These are phyloP conservation scores for Penicillium sp. DNA, from an alignment of 2,329 filamentous ascomycete genomes.

Conservation along the genomic window DNA sequence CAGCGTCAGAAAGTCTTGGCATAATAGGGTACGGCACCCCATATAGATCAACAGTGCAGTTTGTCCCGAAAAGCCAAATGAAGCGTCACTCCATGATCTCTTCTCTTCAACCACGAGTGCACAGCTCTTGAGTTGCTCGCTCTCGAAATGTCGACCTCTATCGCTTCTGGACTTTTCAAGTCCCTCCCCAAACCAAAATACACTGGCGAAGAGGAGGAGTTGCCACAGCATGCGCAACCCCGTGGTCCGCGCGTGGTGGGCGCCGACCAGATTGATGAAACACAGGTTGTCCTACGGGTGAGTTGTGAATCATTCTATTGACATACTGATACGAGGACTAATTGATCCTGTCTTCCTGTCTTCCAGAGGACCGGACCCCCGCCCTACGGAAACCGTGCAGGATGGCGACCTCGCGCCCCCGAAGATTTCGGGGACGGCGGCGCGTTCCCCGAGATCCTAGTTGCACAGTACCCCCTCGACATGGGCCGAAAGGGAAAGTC, in stretches of 20 bases:
- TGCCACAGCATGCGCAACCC: slow-evolving; percentile 68
- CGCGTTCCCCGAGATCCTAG: slow-evolving; percentile 88
- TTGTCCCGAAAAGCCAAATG: slow-evolving; percentile 21
- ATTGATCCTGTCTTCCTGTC: not conserved
- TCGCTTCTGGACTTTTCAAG: slow-evolving; percentile 70
- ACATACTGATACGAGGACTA: slow-evolving; percentile 13
- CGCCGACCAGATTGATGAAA: slow-evolving; percentile 76
- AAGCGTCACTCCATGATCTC: slow-evolving; percentile 21
- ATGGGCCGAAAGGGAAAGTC: slow-evolving; percentile 79
- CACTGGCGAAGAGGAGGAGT: slow-evolving; percentile 82
- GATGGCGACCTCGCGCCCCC: slow-evolving; percentile 84
- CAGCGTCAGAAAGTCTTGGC: slow-evolving; percentile 11
- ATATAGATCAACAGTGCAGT: slow-evolving; percentile 17
- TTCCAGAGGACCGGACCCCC: slow-evolving; percentile 74
- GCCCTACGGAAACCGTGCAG: slow-evolving; percentile 78
- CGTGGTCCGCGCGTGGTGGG: slow-evolving; percentile 81
- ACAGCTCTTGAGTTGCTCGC: slow-evolving; percentile 16
- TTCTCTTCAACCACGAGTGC: slow-evolving; percentile 19
- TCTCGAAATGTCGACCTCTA: slow-evolving; percentile 58
- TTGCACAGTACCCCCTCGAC: slow-evolving; percentile 92
- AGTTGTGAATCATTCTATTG: slow-evolving; percentile 22
- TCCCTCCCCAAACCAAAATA: slow-evolving; percentile 89
- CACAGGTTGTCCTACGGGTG: slow-evolving; percentile 77
- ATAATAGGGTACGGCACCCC: not conserved
- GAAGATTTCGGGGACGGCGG: slow-evolving; percentile 97